Percentiles rank a stretch among this genome's conserved stretches.
Evolutionary conservation across 2,329 filamentous ascomycete species (phyloP).

Genomic region (Ascochyta koolunga): DNA sequence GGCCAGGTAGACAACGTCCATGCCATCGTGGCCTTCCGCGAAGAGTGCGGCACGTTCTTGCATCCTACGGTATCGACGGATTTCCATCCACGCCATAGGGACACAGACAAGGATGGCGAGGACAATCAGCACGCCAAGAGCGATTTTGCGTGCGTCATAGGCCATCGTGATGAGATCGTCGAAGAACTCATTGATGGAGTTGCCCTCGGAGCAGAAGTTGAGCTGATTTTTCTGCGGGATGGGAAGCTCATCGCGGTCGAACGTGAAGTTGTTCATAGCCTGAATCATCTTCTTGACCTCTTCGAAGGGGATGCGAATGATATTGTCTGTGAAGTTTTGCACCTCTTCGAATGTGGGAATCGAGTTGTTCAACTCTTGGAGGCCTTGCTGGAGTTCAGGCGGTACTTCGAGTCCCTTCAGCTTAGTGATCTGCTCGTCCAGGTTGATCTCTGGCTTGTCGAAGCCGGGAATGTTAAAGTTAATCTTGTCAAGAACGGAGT

Average conservation of each 20-base stretch:
- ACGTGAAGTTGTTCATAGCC: slow-evolving; percentile 73
- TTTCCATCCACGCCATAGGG: slow-evolving; percentile 81
- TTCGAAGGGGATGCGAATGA: slow-evolving; percentile 81
- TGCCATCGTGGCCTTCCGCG: slow-evolving; percentile 72
- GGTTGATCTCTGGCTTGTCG: slow-evolving; percentile 64
- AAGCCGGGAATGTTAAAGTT: slow-evolving; percentile 51
- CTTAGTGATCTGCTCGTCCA: slow-evolving; percentile 67
- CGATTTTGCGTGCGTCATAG: slow-evolving; percentile 72
- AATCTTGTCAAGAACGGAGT: slow-evolving; percentile 49
- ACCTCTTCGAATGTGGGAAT: slow-evolving; percentile 85
- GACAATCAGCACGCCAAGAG: slow-evolving; percentile 75
- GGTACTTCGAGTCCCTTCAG: slow-evolving; percentile 75
- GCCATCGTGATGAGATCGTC: slow-evolving; percentile 70
- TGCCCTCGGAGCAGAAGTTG: slow-evolving; percentile 86
- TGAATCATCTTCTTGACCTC: slow-evolving; percentile 75
- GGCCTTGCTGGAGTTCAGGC: slow-evolving; percentile 68
- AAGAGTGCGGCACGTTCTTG: slow-evolving; percentile 72
- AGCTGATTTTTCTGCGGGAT: slow-evolving; percentile 82
- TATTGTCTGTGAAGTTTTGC: slow-evolving; percentile 77
- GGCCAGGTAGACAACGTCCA: slow-evolving; percentile 88
- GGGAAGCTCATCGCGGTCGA: slow-evolving; percentile 79
- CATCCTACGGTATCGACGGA: slow-evolving; percentile 76
- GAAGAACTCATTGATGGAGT: slow-evolving; percentile 85
- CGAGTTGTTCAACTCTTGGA: slow-evolving; percentile 75
- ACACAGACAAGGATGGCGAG: slow-evolving; percentile 75